phyloP scores from a whole-genome alignment of 129 eudicot species.

The Sambucus nigra region DNA sequence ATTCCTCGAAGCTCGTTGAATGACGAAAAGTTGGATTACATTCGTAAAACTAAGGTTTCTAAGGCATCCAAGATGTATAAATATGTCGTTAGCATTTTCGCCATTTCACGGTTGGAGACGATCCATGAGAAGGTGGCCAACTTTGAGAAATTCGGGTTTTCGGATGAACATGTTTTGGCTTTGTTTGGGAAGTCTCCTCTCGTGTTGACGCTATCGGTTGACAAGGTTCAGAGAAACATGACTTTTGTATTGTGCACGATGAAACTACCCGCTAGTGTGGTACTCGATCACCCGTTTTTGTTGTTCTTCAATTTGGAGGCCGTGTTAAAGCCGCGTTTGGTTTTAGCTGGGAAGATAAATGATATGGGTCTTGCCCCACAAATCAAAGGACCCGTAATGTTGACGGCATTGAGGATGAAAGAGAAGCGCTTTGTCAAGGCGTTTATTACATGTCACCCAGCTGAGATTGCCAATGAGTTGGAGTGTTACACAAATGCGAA shows the following conservation, averaged over 20 bases:
- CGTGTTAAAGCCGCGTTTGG: slow-evolving; percentile 47
- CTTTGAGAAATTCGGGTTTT: slow-evolving; percentile 58
- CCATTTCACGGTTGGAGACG: slow-evolving; percentile 58
- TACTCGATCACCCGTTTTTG: slow-evolving; percentile 39
- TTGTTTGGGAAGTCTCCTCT: slow-evolving; percentile 50
- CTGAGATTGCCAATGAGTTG: slow-evolving; percentile 42
- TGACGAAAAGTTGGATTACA: slow-evolving; percentile 56
- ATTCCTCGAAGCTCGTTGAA: slow-evolving; percentile 39
- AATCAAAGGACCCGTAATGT: slow-evolving; percentile 37
- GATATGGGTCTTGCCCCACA: slow-evolving; percentile 59
- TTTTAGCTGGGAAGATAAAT: slow-evolving; percentile 36
- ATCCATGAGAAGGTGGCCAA: slow-evolving; percentile 54
- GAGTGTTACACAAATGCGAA: slow-evolving; percentile 35
- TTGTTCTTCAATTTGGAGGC: slow-evolving; percentile 41
- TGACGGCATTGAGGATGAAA: slow-evolving; percentile 68
- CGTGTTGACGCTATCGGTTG: slow-evolving; percentile 51
- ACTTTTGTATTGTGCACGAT: slow-evolving; percentile 53
- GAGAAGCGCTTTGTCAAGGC: slow-evolving; percentile 47
- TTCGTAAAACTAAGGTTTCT: slow-evolving; percentile 34
- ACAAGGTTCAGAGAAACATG: slow-evolving; percentile 77
- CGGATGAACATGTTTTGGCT: slow-evolving; percentile 48
- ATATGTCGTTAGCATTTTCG: slow-evolving; percentile 55
- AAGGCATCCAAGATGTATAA: slow-evolving; percentile 60
- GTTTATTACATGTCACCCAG: slow-evolving; percentile 43
- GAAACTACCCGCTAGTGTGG: slow-evolving; percentile 46